A percentile compares a stretch with the other conserved stretches of the same genome.
Evolutionary conservation across 345 rosid genomes (phyloP).

Genomic region (Garcia nutans): DNA sequence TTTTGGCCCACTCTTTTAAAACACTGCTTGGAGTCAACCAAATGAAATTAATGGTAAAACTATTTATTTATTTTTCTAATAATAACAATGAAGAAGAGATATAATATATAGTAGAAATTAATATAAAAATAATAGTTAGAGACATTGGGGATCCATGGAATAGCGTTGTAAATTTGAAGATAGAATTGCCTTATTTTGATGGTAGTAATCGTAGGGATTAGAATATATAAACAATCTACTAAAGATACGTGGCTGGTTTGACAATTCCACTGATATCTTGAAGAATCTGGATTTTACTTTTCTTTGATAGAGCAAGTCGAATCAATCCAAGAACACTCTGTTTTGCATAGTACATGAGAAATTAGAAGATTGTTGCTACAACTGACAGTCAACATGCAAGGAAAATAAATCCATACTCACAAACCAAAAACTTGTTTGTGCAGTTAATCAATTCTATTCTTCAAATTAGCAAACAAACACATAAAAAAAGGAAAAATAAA

Average conservation of each 20-base stretch:
- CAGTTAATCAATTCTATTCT: not conserved
- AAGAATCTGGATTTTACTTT: slow-evolving; percentile 69
- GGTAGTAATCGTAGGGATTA: too few relatives aligned
- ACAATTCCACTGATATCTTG: slow-evolving; percentile 62
- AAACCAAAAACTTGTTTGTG: not conserved
- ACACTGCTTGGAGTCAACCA: too few relatives aligned
- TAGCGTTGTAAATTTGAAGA: too few relatives aligned
- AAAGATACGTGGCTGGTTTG: slow-evolving; percentile 73
- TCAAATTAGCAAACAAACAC: not conserved
- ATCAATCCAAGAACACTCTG: slow-evolving; percentile 57
- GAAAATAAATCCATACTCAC: not conserved
- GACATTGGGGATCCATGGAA: too few relatives aligned
- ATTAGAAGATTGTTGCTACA: not conserved
- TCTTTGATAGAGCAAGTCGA: slow-evolving; percentile 66
- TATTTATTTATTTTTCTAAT: too few relatives aligned
- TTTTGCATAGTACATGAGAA: not conserved
- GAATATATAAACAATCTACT: not conserved
- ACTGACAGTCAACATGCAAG: too few relatives aligned
- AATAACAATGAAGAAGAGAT: too few relatives aligned
- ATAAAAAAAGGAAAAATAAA: not conserved
- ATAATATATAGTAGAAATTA: too few relatives aligned
- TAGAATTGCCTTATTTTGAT: too few relatives aligned
- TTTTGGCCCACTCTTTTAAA: too few relatives aligned
- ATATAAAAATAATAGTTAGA: too few relatives aligned
- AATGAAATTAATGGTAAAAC: too few relatives aligned